These are phyloP conservation scores for Dichotomopilus funicola DNA, from an alignment of 2,329 filamentous ascomycete species.

Conservation along the genomic window DNA sequence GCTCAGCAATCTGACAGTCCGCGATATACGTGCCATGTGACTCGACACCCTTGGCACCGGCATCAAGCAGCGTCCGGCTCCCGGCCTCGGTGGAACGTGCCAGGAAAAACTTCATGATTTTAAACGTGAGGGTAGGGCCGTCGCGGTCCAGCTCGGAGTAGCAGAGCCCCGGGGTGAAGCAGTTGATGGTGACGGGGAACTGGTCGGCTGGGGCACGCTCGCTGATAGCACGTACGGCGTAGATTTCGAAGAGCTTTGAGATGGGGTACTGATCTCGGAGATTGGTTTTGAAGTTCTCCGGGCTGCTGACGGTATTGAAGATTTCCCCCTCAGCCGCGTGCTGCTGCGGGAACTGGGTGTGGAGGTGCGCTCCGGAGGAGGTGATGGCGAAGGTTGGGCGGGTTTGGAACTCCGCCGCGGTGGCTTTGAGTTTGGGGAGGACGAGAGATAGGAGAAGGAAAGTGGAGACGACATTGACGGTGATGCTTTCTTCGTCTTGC, in stretches of 20 bases:
- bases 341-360: slow-evolving; percentile 26
- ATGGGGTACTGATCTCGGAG: slow-evolving; percentile 4
- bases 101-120: too few relatives aligned
- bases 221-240: slow-evolving; percentile 5
- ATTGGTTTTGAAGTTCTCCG: background rate
- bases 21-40: too few relatives aligned
- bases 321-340: slow-evolving; percentile 22
- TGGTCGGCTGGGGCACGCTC: slow-evolving; percentile 1
- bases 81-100: too few relatives aligned
- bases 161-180: slow-evolving; percentile 7
- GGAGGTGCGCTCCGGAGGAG: slow-evolving; percentile 25
- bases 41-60: too few relatives aligned
- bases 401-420: slow-evolving; percentile 21
- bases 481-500: slow-evolving; percentile 42
- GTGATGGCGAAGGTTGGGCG: slow-evolving; percentile 27
- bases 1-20: too few relatives aligned
- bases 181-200: slow-evolving; percentile 6
- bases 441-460: slow-evolving; percentile 44
- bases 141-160: background rate
- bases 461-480: slow-evolving; percentile 48
- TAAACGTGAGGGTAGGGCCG: too few relatives aligned
- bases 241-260: slow-evolving; percentile 10
- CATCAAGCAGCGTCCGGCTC: too few relatives aligned
- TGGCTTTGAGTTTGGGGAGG: slow-evolving; percentile 45
- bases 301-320: slow-evolving; percentile 26